Evolutionary conservation across 345 rosid species (phyloP), one percentile per base, ranked within the genome.

Genomic region (Moricandia arvensis): DNA sequence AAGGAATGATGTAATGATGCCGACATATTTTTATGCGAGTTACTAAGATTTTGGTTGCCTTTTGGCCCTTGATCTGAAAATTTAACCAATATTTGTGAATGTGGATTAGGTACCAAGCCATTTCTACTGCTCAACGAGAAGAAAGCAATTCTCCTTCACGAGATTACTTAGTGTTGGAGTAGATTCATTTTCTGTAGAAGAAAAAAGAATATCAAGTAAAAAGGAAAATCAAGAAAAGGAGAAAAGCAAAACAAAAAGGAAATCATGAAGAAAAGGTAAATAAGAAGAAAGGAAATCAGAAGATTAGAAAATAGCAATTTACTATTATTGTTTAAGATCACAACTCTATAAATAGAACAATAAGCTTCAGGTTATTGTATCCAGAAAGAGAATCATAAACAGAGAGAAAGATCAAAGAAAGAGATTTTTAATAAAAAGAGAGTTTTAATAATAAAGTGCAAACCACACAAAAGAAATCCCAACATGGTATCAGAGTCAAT

Each of bases 71-170:
- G 45, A 38, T 38, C 45, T 38, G 9, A 38, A 59, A 4, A 65
- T 76, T 71, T 59, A 58, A 66, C 79, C 45, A 66, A 49, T 71
- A 64, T 24, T 13, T 7, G 53, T 38, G 68, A 55, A 45, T 80
- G 75, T 84, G 59, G 72, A 78, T 37, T 87, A 92, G 94, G 90
- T 41, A 79, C 72, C 71, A 84, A 76, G 76, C 77, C 83, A 61
- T 59, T 80, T 34, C 73, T 72, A 68, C 87, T 84, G 66, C 70
- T 85, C 57, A 82, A 57, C 7, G 93, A 90, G 71, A 93, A 91
- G 83, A 95, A 88, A 85, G 97, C 97, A 69, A 88, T 95, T 71
- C 90, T 90, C 73, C 88, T 95, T 75, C 93, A 88, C 81, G 79
- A 85, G 80, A 97, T 95, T 58, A 79, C 78, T 66, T 53, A 63